Conservation (phyloP, 768 basidiomycete species). For the Nevesoporus exiguus region DNA sequence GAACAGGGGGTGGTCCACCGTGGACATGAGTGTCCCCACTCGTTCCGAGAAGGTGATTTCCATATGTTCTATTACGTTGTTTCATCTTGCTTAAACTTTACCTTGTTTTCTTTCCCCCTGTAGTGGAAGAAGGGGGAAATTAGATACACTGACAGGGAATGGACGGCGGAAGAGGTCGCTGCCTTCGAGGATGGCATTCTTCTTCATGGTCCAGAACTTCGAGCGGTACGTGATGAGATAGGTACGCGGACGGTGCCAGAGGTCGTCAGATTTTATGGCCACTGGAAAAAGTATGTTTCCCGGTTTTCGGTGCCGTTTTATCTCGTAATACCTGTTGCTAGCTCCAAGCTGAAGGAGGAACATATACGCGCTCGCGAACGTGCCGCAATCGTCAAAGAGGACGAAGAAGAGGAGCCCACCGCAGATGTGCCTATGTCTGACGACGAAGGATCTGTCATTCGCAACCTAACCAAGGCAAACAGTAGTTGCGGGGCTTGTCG, state of each 20-base stretch:
- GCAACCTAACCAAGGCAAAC: constrained; percentile 49
- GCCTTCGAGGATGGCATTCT: constrained; percentile 76
- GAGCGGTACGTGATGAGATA: constrained; percentile 73
- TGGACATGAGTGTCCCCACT: constrained; percentile 58
- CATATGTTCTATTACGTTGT: constrained; percentile 5
- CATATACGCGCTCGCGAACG: constrained; percentile 48
- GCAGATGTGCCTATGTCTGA: constrained; percentile 41
- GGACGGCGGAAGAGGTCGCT: constrained; percentile 64
- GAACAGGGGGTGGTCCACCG: constrained; percentile 53
- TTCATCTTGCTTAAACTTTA: constrained; percentile 9
- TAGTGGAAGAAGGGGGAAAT: constrained; percentile 76
- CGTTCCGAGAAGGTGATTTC: constrained; percentile 61
- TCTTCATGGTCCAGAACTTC: constrained; percentile 75
- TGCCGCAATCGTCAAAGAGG: constrained; percentile 30
- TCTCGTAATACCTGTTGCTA: constrained; percentile 28
- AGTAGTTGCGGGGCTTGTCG: constrained; percentile 79
- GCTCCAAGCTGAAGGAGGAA: constrained; percentile 67
- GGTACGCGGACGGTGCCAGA: constrained; percentile 66
- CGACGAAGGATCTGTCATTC: constrained; percentile 75
- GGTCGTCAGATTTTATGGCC: constrained; percentile 79
- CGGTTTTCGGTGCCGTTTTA: constrained; percentile 1
- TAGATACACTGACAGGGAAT: constrained; percentile 65
- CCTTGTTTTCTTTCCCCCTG: not conserved
- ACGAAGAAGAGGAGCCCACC: constrained; percentile 30
- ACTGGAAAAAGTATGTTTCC: constrained; percentile 73